Conservation (phyloP, 768 basidiomycete genomes). For the Chalciporus pseudorubinellus region DNA sequence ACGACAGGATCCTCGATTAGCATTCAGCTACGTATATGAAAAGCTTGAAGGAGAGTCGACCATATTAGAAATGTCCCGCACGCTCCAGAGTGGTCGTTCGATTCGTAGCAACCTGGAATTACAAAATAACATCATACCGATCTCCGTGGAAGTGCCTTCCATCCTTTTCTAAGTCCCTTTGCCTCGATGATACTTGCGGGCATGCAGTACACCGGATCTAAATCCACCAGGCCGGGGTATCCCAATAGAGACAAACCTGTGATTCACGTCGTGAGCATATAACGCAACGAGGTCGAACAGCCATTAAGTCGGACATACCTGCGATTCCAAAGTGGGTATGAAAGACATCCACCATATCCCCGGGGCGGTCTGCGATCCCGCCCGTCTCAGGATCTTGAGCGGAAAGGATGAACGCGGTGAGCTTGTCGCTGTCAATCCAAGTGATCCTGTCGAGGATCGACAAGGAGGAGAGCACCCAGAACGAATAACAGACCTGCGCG, state of each 20-base stretch:
- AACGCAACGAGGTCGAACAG: background rate
- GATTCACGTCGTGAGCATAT: background rate
- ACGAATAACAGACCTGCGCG: slow-evolving; percentile 92
- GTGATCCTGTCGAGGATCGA: slow-evolving; percentile 77
- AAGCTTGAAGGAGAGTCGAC: too few relatives aligned
- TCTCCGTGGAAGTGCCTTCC: slow-evolving; percentile 32
- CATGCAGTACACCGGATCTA: slow-evolving; percentile 98
- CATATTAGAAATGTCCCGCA: too few relatives aligned
- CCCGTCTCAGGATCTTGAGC: slow-evolving; percentile 89
- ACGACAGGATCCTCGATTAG: too few relatives aligned
- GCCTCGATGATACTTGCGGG: slow-evolving; percentile 71
- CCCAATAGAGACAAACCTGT: slow-evolving; percentile 84
- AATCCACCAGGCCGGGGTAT: slow-evolving; percentile 76
- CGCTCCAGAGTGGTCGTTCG: too few relatives aligned
- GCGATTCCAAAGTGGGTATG: slow-evolving; percentile 93
- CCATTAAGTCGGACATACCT: slow-evolving; percentile 43
- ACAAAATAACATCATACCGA: slow-evolving; percentile 12
- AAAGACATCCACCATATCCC: slow-evolving; percentile 95
- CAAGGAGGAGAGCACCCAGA: slow-evolving; percentile 90
- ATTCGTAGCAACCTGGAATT: background rate
- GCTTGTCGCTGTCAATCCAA: slow-evolving; percentile 86
- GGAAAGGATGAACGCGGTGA: slow-evolving; percentile 79
- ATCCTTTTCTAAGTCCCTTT: slow-evolving; percentile 61
- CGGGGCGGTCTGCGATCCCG: slow-evolving; percentile 92
- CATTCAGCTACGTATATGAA: too few relatives aligned